These are phyloP conservation scores for Tuber aestivum DNA, from an alignment of 495 filamentous ascomycete genomes.

Conservation along the genomic window DNA sequence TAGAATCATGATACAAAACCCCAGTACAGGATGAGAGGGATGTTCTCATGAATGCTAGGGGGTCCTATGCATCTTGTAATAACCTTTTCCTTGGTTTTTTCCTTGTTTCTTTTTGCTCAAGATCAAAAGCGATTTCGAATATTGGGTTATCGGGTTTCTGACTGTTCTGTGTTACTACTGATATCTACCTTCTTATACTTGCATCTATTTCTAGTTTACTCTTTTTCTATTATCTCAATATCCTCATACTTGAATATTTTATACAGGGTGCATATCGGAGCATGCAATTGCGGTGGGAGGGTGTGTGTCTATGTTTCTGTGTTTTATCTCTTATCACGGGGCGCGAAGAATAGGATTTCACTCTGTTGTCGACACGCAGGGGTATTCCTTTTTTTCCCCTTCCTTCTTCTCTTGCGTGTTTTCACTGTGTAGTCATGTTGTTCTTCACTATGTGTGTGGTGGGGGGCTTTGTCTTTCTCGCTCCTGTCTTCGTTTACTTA, in stretches of 20 bases:
- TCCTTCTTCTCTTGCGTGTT: background rate
- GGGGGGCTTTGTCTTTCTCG: background rate
- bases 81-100: background rate
- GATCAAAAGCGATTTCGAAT: background rate
- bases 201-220: slow-evolving; percentile 14
- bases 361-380: background rate
- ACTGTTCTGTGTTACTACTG: background rate
- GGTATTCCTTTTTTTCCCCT: background rate
- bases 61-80: slow-evolving; percentile 2
- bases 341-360: background rate
- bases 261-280: slow-evolving; percentile 35
- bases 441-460: background rate
- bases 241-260: slow-evolving; percentile 28
- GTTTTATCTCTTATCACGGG: background rate
- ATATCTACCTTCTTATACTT: slow-evolving; percentile 13
- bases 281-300: slow-evolving; percentile 35
- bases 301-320: slow-evolving; percentile 21
- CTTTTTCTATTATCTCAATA: slow-evolving; percentile 24
- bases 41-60: background rate
- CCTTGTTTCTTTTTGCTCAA: background rate
- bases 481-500: background rate
- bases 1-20: background rate
- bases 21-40: background rate
- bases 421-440: background rate
- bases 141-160: background rate